These are phyloP conservation scores for Allomyces javanicus DNA, from an alignment of 192 early-diverging fungal species.

Conservation along the genomic window DNA sequence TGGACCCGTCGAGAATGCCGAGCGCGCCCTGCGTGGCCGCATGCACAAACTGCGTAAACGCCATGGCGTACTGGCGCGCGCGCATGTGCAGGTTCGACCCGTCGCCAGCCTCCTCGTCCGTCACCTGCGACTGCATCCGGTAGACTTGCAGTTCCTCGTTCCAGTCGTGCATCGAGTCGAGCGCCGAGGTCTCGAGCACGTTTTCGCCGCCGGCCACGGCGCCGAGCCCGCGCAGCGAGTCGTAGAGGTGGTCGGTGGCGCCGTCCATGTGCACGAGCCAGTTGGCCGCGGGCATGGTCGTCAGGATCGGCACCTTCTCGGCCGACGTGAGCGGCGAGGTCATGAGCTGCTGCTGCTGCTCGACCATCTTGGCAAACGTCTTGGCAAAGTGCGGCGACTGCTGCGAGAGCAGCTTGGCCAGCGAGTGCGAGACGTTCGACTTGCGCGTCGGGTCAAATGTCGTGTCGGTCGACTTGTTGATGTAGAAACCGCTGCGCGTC, in stretches of 20 bases:
- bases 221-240: constrained; percentile 38
- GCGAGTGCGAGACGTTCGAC: constrained; percentile 28
- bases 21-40: not conserved
- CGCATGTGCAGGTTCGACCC: not conserved
- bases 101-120: not conserved
- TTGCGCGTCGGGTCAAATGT: constrained; percentile 38
- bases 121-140: constrained; percentile 11
- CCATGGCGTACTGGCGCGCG: not conserved
- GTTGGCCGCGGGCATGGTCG: not conserved
- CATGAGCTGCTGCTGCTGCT: not conserved
- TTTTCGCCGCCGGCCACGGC: constrained; percentile 35
- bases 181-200: constrained; percentile 8
- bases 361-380: constrained; percentile 44
- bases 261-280: not conserved
- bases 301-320: not conserved
- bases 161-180: constrained; percentile 72
- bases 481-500: constrained; percentile 64
- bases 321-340: not conserved
- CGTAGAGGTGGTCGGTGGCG: constrained; percentile 19
- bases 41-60: not conserved
- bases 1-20: not conserved
- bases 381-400: constrained; percentile 50
- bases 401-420: constrained; percentile 40
- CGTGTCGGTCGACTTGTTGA: constrained; percentile 54
- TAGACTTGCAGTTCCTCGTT: constrained; percentile 89